Base-by-base conservation (phyloP, 352 stramenopile species). In the Albugo candida region DNA sequence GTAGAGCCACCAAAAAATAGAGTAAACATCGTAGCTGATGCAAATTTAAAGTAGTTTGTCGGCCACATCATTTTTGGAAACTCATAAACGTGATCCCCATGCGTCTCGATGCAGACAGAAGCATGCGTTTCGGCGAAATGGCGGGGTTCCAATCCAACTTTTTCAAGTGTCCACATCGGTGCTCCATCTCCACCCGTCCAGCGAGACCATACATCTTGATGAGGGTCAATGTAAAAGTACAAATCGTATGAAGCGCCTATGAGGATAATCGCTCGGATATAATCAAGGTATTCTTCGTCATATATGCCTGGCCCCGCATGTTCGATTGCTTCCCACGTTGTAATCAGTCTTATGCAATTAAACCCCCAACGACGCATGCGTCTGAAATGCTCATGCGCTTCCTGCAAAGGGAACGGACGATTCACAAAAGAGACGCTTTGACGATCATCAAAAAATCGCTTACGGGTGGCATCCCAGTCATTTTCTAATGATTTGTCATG, bases 1-100 rank as follows among this genome's bases (percentile, higher is more conserved):
- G 61, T 58, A 36, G 70, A 54, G 16, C 84, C 84, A 38, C 68
- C 80, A 56, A 64, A 95, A 53, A 95, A 95, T 0, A 95, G 62
- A 27, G 81, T 93, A 46, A 92, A 95, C 84, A 95, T 94, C 14
- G 83, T 95, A 5, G 78, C 81, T 49, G 66, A 73, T 4, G 70
- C 83, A 49, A 92, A 73, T 44, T 93, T 93, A 53, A 86, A 89
- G 59, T 94, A 92, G 49, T 95, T 95, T 38, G 81, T 88, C 4
- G 75, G 79, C 84, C 84, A 95, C 51, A 92, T 84, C 84, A 95
- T 95, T 53, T 87, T 89, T 14, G 81, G 81, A 48, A 76, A 84
- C 40, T 71, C 52, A 13, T 34, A 48, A 19, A 63, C 53, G 2
- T 49, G 53, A 0, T 54, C 3, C 2, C 65, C 66, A 34, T 53